Conservation (phyloP, 768 basidiomycete genomes). For the Cantharellus anzutake region DNA sequence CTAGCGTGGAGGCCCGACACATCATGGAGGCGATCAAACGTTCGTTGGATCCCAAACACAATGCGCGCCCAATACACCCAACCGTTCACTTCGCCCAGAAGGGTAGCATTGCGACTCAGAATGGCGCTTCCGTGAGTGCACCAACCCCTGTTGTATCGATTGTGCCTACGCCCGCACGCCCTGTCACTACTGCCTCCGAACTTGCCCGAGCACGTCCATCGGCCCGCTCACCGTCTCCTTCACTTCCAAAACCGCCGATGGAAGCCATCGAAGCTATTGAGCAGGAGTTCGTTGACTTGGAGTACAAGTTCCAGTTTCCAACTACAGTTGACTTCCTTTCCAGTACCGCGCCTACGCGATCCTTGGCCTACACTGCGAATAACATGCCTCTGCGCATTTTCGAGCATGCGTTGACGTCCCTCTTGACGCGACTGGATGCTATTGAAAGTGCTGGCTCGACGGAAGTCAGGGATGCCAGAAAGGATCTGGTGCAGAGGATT, state of each 20-base stretch:
- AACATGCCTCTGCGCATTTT: constrained; percentile 47
- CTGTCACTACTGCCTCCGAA: not conserved
- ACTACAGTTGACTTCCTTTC: constrained; percentile 27
- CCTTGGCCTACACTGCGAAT: constrained; percentile 38
- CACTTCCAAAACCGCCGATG: not conserved
- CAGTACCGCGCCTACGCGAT: constrained; percentile 11
- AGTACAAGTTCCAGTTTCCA: constrained; percentile 26
- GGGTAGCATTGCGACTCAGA: not conserved
- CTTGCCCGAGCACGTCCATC: not conserved
- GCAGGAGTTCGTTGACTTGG: constrained; percentile 26
- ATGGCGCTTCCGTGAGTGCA: not conserved
- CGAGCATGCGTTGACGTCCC: constrained; percentile 37
- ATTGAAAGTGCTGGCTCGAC: constrained; percentile 44
- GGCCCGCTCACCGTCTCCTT: not conserved
- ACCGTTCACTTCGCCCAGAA: not conserved
- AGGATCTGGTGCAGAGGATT: constrained; percentile 34
- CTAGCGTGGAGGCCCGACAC: not conserved
- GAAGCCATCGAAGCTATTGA: constrained; percentile 22
- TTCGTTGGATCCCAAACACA: not conserved
- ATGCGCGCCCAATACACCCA: not conserved
- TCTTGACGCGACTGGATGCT: constrained; percentile 48
- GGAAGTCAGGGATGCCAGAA: constrained; percentile 31
- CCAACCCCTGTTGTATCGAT: not conserved
- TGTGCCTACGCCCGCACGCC: not conserved
- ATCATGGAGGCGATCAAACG: not conserved